Base-by-base conservation (phyloP, 164 flowering plant genomes). In the Euptelea pleiosperma region DNA sequence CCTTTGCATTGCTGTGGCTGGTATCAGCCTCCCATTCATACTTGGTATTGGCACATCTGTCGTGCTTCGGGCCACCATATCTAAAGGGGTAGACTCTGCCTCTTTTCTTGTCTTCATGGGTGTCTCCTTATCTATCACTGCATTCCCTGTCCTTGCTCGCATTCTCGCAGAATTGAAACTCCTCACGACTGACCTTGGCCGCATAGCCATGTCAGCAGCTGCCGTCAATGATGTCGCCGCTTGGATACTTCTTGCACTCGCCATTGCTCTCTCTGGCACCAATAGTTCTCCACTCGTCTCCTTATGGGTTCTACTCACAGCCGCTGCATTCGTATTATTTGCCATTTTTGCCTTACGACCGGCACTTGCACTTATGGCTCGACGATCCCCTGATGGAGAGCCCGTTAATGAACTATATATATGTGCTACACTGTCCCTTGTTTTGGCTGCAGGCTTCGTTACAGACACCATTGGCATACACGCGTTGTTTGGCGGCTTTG, bases 181-280 rank as follows among this genome's bases (percentile, higher is more conserved):
- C 58, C 72, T 71, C 29, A 71, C 75, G 18, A 71, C 71, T 29
- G 72, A 67, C 37, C 33, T 67, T 12, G 75, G 75, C 11, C 72
- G 72, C 21, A 63, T 60, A 8, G 75, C 75, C 33, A 71, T 71
- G 75, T 62, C 72, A 0, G 75, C 75, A 2, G 75, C 75, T 1
- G 75, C 72, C 11, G 68, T 71, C 30, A 71, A 71, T 49, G 75
- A 71, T n/a, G 72, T 71, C 7, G 75, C 59, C 6, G 75, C 75
- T 6, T 71, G 75, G 75, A 60, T 71, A 22, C 71, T 71, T 16
- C 75, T 71, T 2, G 68, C 75, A 28, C 62, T 71, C 0, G 75
- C 75, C 39, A 59, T 71, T n/a, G 68, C 75, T 44, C 62, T 71
- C 46, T 58, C 72, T 2, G 64, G 75, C 33, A 33, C 42, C 9